phyloP scores from a whole-genome alignment of 257 asterid species.

The Ehretia macrophylla region DNA sequence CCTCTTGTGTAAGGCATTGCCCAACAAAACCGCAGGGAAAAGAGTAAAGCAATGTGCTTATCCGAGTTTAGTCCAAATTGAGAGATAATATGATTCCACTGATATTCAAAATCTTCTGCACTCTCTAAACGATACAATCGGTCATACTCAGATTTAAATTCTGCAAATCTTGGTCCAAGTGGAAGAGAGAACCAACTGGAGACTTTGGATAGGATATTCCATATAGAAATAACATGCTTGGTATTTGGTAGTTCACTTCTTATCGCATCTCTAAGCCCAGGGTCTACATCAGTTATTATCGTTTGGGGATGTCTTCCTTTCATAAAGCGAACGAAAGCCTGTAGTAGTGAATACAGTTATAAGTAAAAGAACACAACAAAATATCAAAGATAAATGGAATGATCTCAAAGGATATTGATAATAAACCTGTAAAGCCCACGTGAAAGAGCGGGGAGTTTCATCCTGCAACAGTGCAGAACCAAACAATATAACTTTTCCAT shows the following conservation, averaged over 20 bases:
- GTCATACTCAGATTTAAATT: conserved; percentile 51
- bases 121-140: conserved; percentile 40
- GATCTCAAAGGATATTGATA: conserved; percentile 5
- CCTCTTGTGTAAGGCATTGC: conserved; percentile 53
- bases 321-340: conserved; percentile 62
- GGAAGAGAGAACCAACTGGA: conserved; percentile 55
- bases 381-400: conserved; percentile 9
- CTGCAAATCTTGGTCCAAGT: conserved; percentile 52
- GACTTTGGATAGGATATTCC: conserved; percentile 40
- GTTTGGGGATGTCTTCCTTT: conserved; percentile 60
- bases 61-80: conserved; percentile 47
- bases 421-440: conserved; percentile 55
- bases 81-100: conserved; percentile 57
- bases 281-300: conserved; percentile 55
- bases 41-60: conserved; percentile 55
- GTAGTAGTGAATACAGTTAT: conserved; percentile 30
- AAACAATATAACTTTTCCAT: conserved; percentile 50
- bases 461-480: conserved; percentile 67
- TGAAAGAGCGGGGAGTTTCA: conserved; percentile 37
- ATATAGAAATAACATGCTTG: conserved; percentile 49
- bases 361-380: conserved; percentile 1
- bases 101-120: conserved; percentile 56
- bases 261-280: conserved; percentile 51
- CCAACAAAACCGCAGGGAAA: conserved; percentile 47
- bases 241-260: conserved; percentile 63